Percentiles rank a stretch among this genome's conserved stretches.
These are phyloP conservation scores for Mycena olivaceomarginata DNA, from an alignment of 768 basidiomycete species.

Conservation along the genomic window DNA sequence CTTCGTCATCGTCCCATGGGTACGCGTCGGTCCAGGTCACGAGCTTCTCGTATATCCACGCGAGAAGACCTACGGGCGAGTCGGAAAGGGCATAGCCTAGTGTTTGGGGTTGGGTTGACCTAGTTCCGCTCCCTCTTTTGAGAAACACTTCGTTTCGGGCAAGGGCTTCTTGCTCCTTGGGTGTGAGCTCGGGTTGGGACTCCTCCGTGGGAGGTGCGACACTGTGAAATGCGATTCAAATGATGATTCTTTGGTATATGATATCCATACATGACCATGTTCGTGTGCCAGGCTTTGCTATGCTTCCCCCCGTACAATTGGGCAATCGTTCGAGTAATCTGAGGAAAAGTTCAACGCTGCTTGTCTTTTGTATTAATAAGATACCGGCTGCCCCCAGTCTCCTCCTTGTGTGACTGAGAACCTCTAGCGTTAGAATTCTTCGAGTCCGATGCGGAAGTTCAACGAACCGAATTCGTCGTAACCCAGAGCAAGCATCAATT, in stretches of 20 bases:
- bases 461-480: no score
- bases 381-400: no score
- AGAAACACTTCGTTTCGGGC: background rate
- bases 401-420: no score
- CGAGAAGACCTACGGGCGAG: conserved; percentile 60
- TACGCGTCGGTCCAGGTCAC: conserved; percentile 22
- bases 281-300: conserved; percentile 73
- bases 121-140: background rate
- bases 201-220: background rate
- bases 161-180: background rate
- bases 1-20: conserved; percentile 34
- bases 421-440: background rate
- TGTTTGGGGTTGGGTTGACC: conserved; percentile 7
- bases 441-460: no score
- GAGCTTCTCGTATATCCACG: conserved; percentile 55
- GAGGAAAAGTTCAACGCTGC: background rate
- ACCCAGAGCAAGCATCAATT: no score
- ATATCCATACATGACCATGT: conserved; percentile 46
- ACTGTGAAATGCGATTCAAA: no score
- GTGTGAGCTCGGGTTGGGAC: conserved; percentile 1
- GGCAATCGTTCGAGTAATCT: no score
- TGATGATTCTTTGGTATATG: no score
- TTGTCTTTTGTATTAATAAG: no score
- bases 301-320: conserved; percentile 49
- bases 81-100: background rate